phyloP scores from a whole-genome alignment of 768 basidiomycete species.

The Ephemerocybe angulata region DNA sequence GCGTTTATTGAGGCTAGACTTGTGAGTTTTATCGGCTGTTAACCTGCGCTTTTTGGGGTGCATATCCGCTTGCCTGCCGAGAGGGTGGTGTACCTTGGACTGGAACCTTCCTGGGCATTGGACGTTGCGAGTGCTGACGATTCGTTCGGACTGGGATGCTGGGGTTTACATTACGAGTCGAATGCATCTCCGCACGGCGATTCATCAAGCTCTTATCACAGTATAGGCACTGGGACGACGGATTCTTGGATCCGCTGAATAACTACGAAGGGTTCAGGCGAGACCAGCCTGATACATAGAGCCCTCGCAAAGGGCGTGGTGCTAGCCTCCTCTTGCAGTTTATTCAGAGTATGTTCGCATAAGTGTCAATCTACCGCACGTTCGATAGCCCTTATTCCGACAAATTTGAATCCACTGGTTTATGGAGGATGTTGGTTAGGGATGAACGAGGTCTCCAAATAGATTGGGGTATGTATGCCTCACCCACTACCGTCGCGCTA shows the following conservation, averaged over 20 bases:
- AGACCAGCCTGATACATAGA: constrained; percentile 63
- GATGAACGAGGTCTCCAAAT: too few relatives aligned
- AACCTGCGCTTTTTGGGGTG: constrained; percentile 1
- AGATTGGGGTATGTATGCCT: too few relatives aligned
- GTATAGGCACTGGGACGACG: background rate
- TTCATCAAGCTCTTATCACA: constrained; percentile 77
- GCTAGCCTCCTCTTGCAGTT: too few relatives aligned
- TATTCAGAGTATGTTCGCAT: too few relatives aligned
- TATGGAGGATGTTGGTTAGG: too few relatives aligned
- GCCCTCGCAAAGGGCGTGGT: too few relatives aligned
- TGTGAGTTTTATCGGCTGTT: constrained; percentile 41
- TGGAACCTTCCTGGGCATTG: background rate
- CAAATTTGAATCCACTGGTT: too few relatives aligned
- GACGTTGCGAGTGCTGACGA: background rate
- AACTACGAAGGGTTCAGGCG: constrained; percentile 89
- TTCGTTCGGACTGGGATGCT: constrained; percentile 1
- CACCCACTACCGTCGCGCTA: too few relatives aligned
- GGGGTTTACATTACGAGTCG: constrained; percentile 76
- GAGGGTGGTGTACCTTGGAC: background rate
- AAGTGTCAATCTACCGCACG: too few relatives aligned
- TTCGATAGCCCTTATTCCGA: too few relatives aligned
- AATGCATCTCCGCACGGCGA: constrained; percentile 78
- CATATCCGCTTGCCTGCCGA: constrained; percentile 6
- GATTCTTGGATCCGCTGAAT: constrained; percentile 40
- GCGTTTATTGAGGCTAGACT: constrained; percentile 85